These are phyloP conservation scores for Penicillium lividum DNA, from an alignment of 495 filamentous ascomycete genomes.

Conservation along the genomic window DNA sequence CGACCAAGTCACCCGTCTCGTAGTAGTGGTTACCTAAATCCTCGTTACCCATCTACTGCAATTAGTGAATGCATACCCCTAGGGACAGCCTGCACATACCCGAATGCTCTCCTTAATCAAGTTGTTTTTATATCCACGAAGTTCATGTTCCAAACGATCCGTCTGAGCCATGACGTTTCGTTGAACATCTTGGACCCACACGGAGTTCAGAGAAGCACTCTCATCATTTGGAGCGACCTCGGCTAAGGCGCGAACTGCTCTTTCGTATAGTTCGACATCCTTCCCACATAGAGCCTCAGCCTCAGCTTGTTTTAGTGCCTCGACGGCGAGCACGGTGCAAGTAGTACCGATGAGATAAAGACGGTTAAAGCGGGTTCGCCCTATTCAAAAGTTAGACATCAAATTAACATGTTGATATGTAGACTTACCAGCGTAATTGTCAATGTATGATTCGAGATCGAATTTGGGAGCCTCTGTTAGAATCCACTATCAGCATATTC, in stretches of 20 bases:
- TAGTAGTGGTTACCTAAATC: slow-evolving; percentile 71
- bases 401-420: background rate
- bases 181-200: slow-evolving; percentile 66
- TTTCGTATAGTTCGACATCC: slow-evolving; percentile 70
- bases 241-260: slow-evolving; percentile 63
- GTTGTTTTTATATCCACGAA: slow-evolving; percentile 96
- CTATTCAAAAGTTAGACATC: slow-evolving; percentile 34
- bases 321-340: slow-evolving; percentile 73
- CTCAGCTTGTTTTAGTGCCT: slow-evolving; percentile 78
- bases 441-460: slow-evolving; percentile 88
- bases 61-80: slow-evolving; percentile 13
- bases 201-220: slow-evolving; percentile 63
- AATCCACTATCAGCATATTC: slow-evolving; percentile 8
- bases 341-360: slow-evolving; percentile 76
- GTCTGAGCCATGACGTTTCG: slow-evolving; percentile 65
- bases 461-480: slow-evolving; percentile 79
- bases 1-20: slow-evolving; percentile 59
- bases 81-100: slow-evolving; percentile 48
- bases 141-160: slow-evolving; percentile 73
- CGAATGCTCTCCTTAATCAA: slow-evolving; percentile 96
- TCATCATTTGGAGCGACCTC: slow-evolving; percentile 65
- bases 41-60: slow-evolving; percentile 69
- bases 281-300: slow-evolving; percentile 74
- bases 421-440: slow-evolving; percentile 77
- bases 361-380: slow-evolving; percentile 74